Base-by-base conservation (phyloP, 1,284 basidiomycete genomes). In the Exobasidium cylindrosporum region DNA sequence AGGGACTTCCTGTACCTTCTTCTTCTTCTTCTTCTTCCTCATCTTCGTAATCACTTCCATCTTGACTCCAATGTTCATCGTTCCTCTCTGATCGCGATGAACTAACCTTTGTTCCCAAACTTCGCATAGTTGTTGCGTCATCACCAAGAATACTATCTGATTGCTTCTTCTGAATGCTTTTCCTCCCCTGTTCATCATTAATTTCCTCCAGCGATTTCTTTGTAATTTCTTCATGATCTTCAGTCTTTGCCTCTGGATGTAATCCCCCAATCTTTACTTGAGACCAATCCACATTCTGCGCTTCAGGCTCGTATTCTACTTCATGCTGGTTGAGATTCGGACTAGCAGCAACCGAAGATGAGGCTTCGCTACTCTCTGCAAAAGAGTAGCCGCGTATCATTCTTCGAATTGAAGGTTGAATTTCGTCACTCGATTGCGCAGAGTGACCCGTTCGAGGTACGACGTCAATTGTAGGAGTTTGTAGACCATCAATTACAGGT, bases 321-420 rank as follows among this genome's bases (percentile, higher is more conserved):
- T 21, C 54, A 21, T 50, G 46, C 24, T 44, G 46, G n/a, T 54
- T n/a, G 21, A 44, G 56, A 10, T 50, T n/a, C 13, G 35, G 56
- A 30, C 43, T 50, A 21, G 26, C 43, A 43, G 13, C 46, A 17
- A 24, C 24, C 6, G 56, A 44, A 23, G 43, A 57, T 6, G 17
- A 47, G 11, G 43, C 57, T 14, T 49, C 57, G 45, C 57, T 47
- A 14, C 44, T 49, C 10, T 35, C 54, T 24, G 31, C 57, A 47
- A 62, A 58, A 1, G 29, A 50, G 31, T 46, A 24, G 40, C 58
- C 60, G 3, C 60, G 58, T 28, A 62, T 62, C 21, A 62, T 23
- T 21, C 60, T 35, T 14, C 6, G 14, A 26, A 62, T 46, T 14
- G 55, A 10, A 13, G 56, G 43, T n/a, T 49, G 54, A 10, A 26